Conservation (phyloP, 345 rosid genomes). For the Lenwebbia sp. region DNA sequence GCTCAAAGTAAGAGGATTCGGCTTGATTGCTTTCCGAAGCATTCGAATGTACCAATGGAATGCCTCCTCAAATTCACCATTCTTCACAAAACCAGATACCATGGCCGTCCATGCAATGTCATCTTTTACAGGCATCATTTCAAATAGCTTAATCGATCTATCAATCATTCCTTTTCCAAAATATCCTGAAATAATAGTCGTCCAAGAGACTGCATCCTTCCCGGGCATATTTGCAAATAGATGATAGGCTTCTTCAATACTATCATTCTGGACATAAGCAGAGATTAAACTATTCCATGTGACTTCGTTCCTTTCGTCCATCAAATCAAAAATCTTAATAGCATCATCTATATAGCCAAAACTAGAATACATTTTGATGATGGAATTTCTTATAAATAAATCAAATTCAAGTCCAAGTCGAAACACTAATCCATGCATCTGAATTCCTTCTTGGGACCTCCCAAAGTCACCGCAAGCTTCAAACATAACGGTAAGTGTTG, state of each 20-base stretch:
- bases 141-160: constrained; percentile 42
- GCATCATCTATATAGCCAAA: constrained; percentile 39
- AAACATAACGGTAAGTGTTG: constrained; percentile 44
- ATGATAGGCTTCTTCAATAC: constrained; percentile 41
- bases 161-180: constrained; percentile 27
- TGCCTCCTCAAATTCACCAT: constrained; percentile 42
- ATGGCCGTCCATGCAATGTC: constrained; percentile 64
- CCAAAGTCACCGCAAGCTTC: constrained; percentile 47
- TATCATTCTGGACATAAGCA: constrained; percentile 34
- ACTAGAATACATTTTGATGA: constrained; percentile 58
- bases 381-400: constrained; percentile 48
- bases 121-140: constrained; percentile 67
- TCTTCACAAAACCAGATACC: constrained; percentile 59
- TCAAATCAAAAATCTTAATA: constrained; percentile 21
- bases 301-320: constrained; percentile 40
- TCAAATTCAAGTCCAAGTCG: constrained; percentile 41
- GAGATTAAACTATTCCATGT: constrained; percentile 73
- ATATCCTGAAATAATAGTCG: constrained; percentile 55
- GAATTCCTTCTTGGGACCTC: constrained; percentile 36
- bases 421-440: constrained; percentile 48
- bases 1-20: constrained; percentile 51
- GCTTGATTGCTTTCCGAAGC: constrained; percentile 32
- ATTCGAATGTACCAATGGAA: constrained; percentile 42
- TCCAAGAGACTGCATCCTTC: constrained; percentile 73
- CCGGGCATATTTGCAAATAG: constrained; percentile 50